These are phyloP conservation scores for Ganoderma multipileum DNA, from an alignment of 1,284 basidiomycete species.

Conservation along the genomic window DNA sequence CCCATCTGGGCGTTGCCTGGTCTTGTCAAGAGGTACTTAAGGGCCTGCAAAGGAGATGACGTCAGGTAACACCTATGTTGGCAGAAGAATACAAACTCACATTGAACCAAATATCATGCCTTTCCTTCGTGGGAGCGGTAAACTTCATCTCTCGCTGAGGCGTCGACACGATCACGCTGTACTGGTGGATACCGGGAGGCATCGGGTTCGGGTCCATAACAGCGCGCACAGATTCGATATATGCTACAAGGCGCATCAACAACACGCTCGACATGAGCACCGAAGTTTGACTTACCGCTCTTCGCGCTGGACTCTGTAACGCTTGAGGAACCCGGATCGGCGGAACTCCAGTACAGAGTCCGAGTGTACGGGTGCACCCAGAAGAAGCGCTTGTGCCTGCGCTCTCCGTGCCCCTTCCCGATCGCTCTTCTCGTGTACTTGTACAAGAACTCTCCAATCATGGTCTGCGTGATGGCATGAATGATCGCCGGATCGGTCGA, in stretches of 20 bases:
- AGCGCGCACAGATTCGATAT: constrained; percentile 90
- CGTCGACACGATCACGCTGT: constrained; percentile 93
- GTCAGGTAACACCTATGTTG: constrained; percentile 7
- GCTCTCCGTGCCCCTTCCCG: constrained; percentile 90
- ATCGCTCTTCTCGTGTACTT: constrained; percentile 96
- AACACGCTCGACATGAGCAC: constrained; percentile 12
- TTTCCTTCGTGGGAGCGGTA: constrained; percentile 91
- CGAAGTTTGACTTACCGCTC: constrained; percentile 75
- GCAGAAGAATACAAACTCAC: constrained; percentile 49
- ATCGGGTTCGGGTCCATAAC: constrained; percentile 93
- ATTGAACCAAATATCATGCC: constrained; percentile 96
- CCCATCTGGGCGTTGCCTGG: constrained; percentile 55
- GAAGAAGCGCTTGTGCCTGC: constrained; percentile 95
- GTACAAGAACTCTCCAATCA: constrained; percentile 99
- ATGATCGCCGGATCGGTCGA: constrained; percentile 88
- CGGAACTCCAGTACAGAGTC: constrained; percentile 96
- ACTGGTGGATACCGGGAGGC: constrained; percentile 91
- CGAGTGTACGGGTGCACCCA: constrained; percentile 99
- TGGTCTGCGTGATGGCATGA: constrained; percentile 98
- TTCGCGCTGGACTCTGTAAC: constrained; percentile 94
- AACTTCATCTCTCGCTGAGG: constrained; percentile 97
- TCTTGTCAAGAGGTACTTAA: constrained; percentile 83
- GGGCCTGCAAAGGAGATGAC: constrained; percentile 59
- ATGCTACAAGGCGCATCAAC: constrained; percentile 65
- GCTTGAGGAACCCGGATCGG: constrained; percentile 89